Evolutionary conservation across 768 basidiomycete species (phyloP), one percentile per base, ranked within the genome.

Genomic region (Hemileccinum rubropunctum): DNA sequence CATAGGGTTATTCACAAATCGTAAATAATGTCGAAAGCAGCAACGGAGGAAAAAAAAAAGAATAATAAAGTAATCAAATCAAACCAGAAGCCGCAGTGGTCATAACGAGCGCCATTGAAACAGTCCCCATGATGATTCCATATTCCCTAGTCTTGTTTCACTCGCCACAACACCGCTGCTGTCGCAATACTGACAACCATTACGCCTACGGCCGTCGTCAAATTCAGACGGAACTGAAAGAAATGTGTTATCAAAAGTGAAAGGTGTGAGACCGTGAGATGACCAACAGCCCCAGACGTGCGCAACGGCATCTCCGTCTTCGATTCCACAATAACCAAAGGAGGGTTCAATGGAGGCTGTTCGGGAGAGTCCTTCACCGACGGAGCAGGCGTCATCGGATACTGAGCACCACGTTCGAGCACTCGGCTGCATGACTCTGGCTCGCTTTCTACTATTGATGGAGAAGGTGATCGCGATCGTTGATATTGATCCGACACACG

Each of bases 151-250:
- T 76, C 74, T 30, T 73, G 71, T 52, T 80, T 82, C 26, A 86
- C 82, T 54, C 83, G 76, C 84, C 85, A 88, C 58, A 86, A 68
- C 43, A 89, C 86, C 7, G 85, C 86, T 12, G 79, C 84, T 3
- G 87, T 84, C 4, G 83, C 84, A 8, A 86, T 78, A 43, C 82
- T 75, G 26, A 89, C 66, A 4, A 89, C 75, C 15, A 87, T 62
- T 8, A 88, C 79, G 5, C 85, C 85, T 3, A 85, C 66, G 6
- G 82, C 84, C 2, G 84, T 76, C 49, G 57, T 82, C 57, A 70
- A 41, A 52, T 63, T 53, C 28, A 69, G 27, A 20, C 63, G 63
- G 26, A 65, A 58, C 65, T 64, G 64, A 45, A 62, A 58, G 43
- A 57, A 52, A 63, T 28, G 15, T 35, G 52, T 58, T 2, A 61